Evolutionary conservation across 208 protist species (phyloP).

Genomic region (Phytomonas sp.): DNA sequence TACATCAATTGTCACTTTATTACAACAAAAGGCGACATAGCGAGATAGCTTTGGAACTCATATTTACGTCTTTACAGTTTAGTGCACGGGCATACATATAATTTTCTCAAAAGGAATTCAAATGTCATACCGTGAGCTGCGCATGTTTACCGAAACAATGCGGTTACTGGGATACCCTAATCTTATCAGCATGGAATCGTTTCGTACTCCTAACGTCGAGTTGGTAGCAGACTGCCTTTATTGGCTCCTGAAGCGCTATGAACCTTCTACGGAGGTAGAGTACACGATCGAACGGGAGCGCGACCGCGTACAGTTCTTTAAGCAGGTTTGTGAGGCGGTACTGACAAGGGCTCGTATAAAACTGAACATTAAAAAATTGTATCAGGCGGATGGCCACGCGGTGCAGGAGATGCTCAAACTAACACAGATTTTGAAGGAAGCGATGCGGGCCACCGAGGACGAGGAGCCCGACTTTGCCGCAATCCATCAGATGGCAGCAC

Average conservation of each 20-base stretch:
- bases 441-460: slow-evolving; percentile 63
- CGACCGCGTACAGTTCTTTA: slow-evolving; percentile 91
- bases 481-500: slow-evolving; percentile 79
- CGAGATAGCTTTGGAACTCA: not conserved
- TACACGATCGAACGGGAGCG: slow-evolving; percentile 87
- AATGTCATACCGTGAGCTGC: slow-evolving; percentile 92
- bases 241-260: slow-evolving; percentile 92
- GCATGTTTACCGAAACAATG: slow-evolving; percentile 94
- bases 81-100: not conserved
- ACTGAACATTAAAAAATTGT: slow-evolving; percentile 93
- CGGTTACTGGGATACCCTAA: slow-evolving; percentile 90
- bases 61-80: not conserved
- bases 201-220: slow-evolving; percentile 94
- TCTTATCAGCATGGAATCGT: slow-evolving; percentile 95
- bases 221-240: slow-evolving; percentile 90
- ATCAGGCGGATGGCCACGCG: slow-evolving; percentile 91
- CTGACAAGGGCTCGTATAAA: slow-evolving; percentile 86
- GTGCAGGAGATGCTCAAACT: slow-evolving; percentile 96
- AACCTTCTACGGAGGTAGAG: slow-evolving; percentile 85
- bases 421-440: slow-evolving; percentile 82
- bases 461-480: slow-evolving; percentile 71
- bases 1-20: not conserved
- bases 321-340: slow-evolving; percentile 81
- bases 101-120: slow-evolving; percentile 1
- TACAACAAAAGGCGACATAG: not conserved